A percentile compares a stretch with the other conserved stretches of the same genome.
phyloP scores from a whole-genome alignment of 1,284 basidiomycete genomes.

The Sporisorium scitamineum region DNA sequence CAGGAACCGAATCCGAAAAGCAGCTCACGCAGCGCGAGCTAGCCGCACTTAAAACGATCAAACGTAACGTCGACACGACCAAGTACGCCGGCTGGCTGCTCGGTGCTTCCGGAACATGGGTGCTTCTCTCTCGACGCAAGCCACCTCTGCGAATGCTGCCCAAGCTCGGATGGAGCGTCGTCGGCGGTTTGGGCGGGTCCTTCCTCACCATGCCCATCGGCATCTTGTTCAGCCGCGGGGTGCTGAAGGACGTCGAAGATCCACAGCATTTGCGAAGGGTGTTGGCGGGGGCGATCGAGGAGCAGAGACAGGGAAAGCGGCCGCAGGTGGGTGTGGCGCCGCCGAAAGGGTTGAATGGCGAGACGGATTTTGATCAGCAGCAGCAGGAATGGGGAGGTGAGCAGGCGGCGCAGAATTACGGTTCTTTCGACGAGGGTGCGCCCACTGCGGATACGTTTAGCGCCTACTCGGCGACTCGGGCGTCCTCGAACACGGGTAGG shows the following conservation, averaged over 20 bases:
- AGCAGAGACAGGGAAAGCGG: constrained; percentile 30
- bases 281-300: constrained; percentile 39
- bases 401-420: constrained; percentile 14
- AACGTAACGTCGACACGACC: constrained; percentile 44
- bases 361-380: constrained; percentile 21
- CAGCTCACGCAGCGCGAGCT: constrained; percentile 49
- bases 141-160: constrained; percentile 22
- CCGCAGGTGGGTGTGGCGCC: constrained; percentile 38
- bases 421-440: background rate
- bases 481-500: background rate
- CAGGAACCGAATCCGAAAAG: constrained; percentile 43
- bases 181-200: constrained; percentile 37
- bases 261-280: constrained; percentile 46
- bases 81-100: constrained; percentile 52
- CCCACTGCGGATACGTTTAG: constrained; percentile 16
- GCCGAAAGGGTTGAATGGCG: constrained; percentile 36
- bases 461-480: constrained; percentile 17
- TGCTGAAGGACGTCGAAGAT: constrained; percentile 46
- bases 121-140: constrained; percentile 33
- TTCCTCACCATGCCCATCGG: constrained; percentile 48
- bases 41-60: constrained; percentile 38
- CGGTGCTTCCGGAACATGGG: constrained; percentile 35
- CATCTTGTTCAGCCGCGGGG: constrained; percentile 22
- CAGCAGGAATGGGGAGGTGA: constrained; percentile 39
- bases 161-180: constrained; percentile 27